Evolutionary conservation across 352 stramenopile species (phyloP).

Genomic region (Globisporangium cederbergense): DNA sequence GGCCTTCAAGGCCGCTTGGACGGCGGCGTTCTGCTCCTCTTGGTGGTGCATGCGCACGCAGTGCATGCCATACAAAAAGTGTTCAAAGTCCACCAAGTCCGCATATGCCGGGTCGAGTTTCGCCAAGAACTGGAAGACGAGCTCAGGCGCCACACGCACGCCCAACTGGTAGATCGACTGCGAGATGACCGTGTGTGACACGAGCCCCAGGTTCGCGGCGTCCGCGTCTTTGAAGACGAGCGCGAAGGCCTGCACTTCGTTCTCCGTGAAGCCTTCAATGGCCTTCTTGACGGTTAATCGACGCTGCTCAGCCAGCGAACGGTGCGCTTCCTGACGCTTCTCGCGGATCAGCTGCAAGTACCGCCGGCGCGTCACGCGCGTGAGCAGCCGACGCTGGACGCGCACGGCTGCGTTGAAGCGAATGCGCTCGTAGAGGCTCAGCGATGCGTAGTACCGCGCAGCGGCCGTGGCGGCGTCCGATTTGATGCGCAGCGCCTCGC

Average conservation of each 20-base stretch:
- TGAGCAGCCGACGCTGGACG: conserved; percentile 62
- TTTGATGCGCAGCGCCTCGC: conserved; percentile 44
- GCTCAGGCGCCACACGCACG: conserved; percentile 41
- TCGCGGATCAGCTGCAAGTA: conserved; percentile 49
- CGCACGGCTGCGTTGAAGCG: conserved; percentile 61
- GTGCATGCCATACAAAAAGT: conserved; percentile 82
- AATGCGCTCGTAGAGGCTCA: conserved; percentile 69
- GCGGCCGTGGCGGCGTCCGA: conserved; percentile 23
- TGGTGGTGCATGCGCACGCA: conserved; percentile 67
- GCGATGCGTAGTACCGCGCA: conserved; percentile 37
- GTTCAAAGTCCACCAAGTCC: conserved; percentile 77
- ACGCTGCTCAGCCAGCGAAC: conserved; percentile 28
- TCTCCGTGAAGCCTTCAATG: conserved; percentile 57
- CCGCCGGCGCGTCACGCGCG: conserved; percentile 41
- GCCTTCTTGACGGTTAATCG: conserved; percentile 43
- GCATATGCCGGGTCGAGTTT: conserved; percentile 65
- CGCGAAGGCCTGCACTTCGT: conserved; percentile 62
- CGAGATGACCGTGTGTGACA: conserved; percentile 64
- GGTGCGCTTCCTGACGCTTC: conserved; percentile 41
- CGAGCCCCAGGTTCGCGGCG: conserved; percentile 53
- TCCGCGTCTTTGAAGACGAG: conserved; percentile 65
- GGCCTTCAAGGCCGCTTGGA: background rate
- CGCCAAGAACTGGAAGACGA: conserved; percentile 46
- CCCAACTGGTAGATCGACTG: conserved; percentile 74
- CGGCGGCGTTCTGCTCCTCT: conserved; percentile 29